A percentile compares a stretch with the other conserved stretches of the same genome.
Conservation (phyloP, 2,329 filamentous ascomycete species). For the Cladosporium sp. region DNA sequence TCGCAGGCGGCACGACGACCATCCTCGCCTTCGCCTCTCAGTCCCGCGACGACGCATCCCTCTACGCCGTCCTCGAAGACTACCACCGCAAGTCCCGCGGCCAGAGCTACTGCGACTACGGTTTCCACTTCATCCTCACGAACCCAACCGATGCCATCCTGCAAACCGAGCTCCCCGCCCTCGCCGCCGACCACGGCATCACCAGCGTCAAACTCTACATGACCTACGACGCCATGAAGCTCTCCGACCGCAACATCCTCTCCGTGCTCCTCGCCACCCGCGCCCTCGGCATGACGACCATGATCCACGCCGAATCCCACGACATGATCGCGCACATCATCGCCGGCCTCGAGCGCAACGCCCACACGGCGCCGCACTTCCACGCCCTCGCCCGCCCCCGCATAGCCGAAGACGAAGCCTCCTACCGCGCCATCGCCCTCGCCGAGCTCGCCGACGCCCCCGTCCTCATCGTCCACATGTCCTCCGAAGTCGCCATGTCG, state of each 20-base stretch:
- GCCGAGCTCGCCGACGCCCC: constrained; percentile 46
- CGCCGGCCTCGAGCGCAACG: constrained; percentile 35
- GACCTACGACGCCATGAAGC: constrained; percentile 47
- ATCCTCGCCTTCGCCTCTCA: constrained; percentile 54
- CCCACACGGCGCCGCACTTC: constrained; percentile 38
- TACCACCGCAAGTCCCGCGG: constrained; percentile 41
- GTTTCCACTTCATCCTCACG: constrained; percentile 48
- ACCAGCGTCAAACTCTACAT: constrained; percentile 49
- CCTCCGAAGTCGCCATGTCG: constrained; percentile 31
- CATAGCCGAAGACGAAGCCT: constrained; percentile 44
- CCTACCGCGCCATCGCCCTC: constrained; percentile 46
- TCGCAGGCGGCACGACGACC: constrained; percentile 55
- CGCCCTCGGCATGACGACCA: constrained; percentile 41
- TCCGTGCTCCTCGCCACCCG: constrained; percentile 45
- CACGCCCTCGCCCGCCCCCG: constrained; percentile 43
- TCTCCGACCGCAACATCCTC: constrained; percentile 46
- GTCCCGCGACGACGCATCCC: constrained; percentile 38
- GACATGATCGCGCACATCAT: constrained; percentile 43
- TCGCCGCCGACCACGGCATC: constrained; percentile 39
- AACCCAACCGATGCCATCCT: constrained; percentile 40
- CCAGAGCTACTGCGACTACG: constrained; percentile 52
- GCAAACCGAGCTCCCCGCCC: constrained; percentile 35
- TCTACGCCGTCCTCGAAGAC: constrained; percentile 42
- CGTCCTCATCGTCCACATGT: constrained; percentile 50
- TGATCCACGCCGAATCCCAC: constrained; percentile 46